phyloP scores from a whole-genome alignment of 2,329 filamentous ascomycete genomes.

The Diaporthe aspalathi region DNA sequence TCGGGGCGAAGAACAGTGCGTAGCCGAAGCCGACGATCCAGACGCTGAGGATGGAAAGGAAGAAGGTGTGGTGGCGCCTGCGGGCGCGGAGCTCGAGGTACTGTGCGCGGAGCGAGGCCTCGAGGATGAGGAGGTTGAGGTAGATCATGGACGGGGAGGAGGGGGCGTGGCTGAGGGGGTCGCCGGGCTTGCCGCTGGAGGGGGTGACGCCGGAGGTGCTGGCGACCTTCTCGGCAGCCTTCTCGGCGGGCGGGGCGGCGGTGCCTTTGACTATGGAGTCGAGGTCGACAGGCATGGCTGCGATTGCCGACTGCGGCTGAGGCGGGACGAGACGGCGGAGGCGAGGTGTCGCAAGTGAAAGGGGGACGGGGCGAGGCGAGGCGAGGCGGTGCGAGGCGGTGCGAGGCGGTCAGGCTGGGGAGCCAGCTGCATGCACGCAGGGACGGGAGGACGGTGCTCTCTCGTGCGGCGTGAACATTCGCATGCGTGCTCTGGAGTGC shows the following conservation, averaged over 20 bases:
- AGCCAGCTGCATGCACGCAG: neutral
- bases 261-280: constrained; percentile 91
- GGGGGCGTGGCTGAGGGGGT: constrained; percentile 84
- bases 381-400: neutral
- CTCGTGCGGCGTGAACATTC: constrained; percentile 10
- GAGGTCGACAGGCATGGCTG: constrained; percentile 72
- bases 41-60: constrained; percentile 79
- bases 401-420: constrained; percentile 15
- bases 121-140: constrained; percentile 95
- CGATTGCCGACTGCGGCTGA: neutral
- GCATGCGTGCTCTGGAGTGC: neutral
- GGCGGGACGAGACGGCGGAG: constrained; percentile 3
- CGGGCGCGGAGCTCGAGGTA: constrained; percentile 91
- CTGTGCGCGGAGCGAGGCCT: constrained; percentile 91
- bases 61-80: constrained; percentile 92
- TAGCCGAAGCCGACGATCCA: constrained; percentile 92
- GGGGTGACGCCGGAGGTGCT: constrained; percentile 58
- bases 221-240: constrained; percentile 57
- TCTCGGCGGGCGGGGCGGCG: constrained; percentile 74
- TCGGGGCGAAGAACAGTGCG: constrained; percentile 92
- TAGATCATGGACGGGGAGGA: constrained; percentile 96
- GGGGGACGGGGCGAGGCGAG: neutral
- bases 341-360: constrained; percentile 22
- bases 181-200: constrained; percentile 61
- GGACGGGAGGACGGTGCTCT: neutral